Conservation (phyloP, 1,284 basidiomycete genomes). For the Trichosporon faecale region DNA sequence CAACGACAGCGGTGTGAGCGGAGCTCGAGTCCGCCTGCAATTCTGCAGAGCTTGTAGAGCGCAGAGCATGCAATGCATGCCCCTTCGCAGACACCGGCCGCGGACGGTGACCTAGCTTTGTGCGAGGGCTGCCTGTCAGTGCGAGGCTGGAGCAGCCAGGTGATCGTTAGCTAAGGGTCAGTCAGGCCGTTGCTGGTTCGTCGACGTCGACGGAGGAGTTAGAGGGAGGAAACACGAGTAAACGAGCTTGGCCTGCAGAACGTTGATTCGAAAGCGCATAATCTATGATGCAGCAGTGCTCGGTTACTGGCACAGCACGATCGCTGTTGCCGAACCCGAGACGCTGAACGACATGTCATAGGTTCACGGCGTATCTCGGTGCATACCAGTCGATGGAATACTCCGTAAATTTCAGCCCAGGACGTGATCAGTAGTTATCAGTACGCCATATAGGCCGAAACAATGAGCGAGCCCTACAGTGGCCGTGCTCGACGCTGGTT, state of each 20-base stretch:
- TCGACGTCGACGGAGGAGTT: not conserved
- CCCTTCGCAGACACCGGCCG: not conserved
- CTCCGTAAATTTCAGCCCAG: constrained; percentile 4
- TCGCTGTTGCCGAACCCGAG: not conserved
- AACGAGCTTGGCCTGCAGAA: not conserved
- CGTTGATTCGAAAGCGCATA: not conserved
- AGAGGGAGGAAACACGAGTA: not conserved
- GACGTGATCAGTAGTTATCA: constrained; percentile 2
- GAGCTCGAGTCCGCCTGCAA: not conserved
- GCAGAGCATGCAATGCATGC: not conserved
- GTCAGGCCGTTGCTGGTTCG: not conserved
- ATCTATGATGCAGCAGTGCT: not conserved
- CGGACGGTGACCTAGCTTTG: not conserved
- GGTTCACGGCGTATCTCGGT: constrained; percentile 8
- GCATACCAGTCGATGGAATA: constrained; percentile 4
- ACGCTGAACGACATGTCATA: not conserved
- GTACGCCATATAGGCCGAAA: constrained; percentile 6
- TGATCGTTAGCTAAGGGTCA: not conserved
- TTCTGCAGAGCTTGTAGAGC: not conserved
- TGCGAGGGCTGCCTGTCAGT: not conserved
- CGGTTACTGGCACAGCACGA: not conserved
- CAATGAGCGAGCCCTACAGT: no score
- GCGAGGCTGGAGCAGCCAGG: not conserved
- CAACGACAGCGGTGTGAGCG: not conserved
- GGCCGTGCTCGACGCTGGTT: not conserved